Percentiles rank a stretch among this genome's conserved stretches.
These are phyloP conservation scores for Moniliophthora roreri DNA, from an alignment of 1,284 basidiomycete species.

Conservation along the genomic window DNA sequence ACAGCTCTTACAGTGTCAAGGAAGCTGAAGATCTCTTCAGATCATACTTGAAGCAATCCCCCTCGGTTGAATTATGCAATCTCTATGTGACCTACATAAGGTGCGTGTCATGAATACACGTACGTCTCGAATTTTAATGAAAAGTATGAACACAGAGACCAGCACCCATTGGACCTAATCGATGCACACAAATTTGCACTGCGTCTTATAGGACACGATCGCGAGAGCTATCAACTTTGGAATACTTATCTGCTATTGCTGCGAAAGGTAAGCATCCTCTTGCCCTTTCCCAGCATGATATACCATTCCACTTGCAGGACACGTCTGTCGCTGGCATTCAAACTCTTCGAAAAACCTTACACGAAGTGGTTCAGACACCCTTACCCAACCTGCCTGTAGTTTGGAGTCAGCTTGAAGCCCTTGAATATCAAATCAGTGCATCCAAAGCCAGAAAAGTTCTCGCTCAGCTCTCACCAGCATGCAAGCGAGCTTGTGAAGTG, in stretches of 20 bases:
- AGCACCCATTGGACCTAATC: slow-evolving; percentile 72
- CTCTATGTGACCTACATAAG: slow-evolving; percentile 83
- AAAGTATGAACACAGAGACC: slow-evolving; percentile 41
- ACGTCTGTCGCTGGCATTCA: slow-evolving; percentile 97
- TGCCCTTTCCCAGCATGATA: neutral
- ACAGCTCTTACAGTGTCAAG: too few relatives aligned
- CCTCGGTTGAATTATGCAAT: slow-evolving; percentile 84
- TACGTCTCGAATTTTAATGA: slow-evolving; percentile 9
- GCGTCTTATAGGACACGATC: slow-evolving; percentile 85
- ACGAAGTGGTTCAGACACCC: too few relatives aligned
- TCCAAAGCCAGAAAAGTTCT: too few relatives aligned
- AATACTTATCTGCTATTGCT: slow-evolving; percentile 83
- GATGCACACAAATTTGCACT: slow-evolving; percentile 94
- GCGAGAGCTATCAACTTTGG: slow-evolving; percentile 75
- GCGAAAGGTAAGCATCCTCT: slow-evolving; percentile 53
- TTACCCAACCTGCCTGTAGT: too few relatives aligned
- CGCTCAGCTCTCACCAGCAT: too few relatives aligned
- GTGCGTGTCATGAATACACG: slow-evolving; percentile 37
- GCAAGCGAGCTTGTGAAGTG: slow-evolving; percentile 42
- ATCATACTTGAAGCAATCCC: slow-evolving; percentile 76
- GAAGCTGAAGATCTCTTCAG: too few relatives aligned
- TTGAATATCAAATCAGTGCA: too few relatives aligned
- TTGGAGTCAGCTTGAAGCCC: too few relatives aligned
- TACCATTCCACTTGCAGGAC: slow-evolving; percentile 39
- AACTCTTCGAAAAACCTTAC: slow-evolving; percentile 49